phyloP scores from a whole-genome alignment of 495 filamentous ascomycete genomes.

The Neurospora sp. region DNA sequence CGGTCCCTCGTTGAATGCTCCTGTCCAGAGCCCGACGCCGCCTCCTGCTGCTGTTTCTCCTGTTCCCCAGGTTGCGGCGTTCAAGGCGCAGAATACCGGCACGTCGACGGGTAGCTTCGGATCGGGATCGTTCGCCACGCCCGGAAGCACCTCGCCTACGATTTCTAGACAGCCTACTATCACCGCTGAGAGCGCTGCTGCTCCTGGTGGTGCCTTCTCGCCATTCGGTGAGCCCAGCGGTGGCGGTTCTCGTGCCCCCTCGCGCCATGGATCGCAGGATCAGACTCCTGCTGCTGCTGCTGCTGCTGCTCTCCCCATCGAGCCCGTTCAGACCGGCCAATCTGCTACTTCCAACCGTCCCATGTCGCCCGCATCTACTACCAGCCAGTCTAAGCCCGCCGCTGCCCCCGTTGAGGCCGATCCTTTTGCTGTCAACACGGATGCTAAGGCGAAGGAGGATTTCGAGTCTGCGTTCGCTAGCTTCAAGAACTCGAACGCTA shows the following conservation, averaged over 20 bases:
- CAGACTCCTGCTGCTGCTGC: conserved; percentile 6
- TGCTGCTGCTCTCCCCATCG: conserved; percentile 18
- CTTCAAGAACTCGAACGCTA: conserved; percentile 34
- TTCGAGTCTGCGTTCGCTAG: conserved; percentile 66
- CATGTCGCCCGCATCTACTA: conserved; percentile 10
- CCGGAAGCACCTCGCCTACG: conserved; percentile 45
- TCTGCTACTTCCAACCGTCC: conserved; percentile 21
- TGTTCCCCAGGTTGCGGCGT: conserved; percentile 38
- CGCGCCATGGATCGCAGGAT: not conserved
- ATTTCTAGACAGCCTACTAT: conserved; percentile 36
- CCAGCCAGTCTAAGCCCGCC: conserved; percentile 10
- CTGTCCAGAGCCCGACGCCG: conserved; percentile 27
- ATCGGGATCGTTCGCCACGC: conserved; percentile 36
- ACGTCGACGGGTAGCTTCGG: conserved; percentile 40
- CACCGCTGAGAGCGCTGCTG: conserved; percentile 26
- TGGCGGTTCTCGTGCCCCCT: conserved; percentile 6
- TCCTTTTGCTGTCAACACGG: conserved; percentile 45
- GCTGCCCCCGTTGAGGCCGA: conserved; percentile 20
- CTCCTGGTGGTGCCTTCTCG: conserved; percentile 32
- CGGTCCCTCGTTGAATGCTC: conserved; percentile 51
- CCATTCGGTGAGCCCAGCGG: conserved; percentile 47
- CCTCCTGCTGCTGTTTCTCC: conserved; percentile 38
- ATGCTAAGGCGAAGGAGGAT: conserved; percentile 56
- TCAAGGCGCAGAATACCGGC: conserved; percentile 50
- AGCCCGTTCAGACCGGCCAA: conserved; percentile 23